phyloP scores from a whole-genome alignment of 202 grass and related monocot genomes.

The Dendrocalamus latiflorus region DNA sequence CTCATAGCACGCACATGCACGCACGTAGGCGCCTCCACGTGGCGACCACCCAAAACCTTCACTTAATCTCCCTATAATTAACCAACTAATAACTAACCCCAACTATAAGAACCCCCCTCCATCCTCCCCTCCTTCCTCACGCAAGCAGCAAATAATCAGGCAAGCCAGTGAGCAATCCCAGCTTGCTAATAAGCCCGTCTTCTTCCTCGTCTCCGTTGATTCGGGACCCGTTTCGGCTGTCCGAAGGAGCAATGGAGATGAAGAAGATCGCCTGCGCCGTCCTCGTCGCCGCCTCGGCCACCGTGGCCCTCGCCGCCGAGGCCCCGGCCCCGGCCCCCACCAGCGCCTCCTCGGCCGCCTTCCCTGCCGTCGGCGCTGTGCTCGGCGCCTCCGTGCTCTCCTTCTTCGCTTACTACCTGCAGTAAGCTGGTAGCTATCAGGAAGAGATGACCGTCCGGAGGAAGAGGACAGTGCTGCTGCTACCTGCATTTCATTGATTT shows the following conservation, averaged over 20 bases:
- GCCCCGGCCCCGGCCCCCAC: constrained; percentile 50
- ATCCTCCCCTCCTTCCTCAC: not conserved
- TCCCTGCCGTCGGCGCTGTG: constrained; percentile 42
- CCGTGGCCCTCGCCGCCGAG: constrained; percentile 53
- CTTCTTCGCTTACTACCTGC: constrained; percentile 70
- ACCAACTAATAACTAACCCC: not conserved
- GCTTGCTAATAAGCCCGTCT: constrained; percentile 10
- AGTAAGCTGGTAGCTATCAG: not conserved
- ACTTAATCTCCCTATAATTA: not conserved
- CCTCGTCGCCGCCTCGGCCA: constrained; percentile 49
- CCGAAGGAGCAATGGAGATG: constrained; percentile 51
- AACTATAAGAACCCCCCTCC: constrained; percentile 29
- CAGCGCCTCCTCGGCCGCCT: constrained; percentile 42
- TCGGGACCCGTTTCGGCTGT: not conserved
- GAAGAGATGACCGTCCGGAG: not conserved
- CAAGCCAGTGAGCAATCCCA: not conserved
- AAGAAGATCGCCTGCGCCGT: constrained; percentile 57
- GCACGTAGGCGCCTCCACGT: constrained; percentile 14
- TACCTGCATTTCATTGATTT: not conserved
- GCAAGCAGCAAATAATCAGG: constrained; percentile 23
- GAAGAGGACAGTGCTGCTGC: not conserved
- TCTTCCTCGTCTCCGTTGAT: not conserved
- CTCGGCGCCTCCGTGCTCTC: constrained; percentile 53
- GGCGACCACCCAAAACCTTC: constrained; percentile 12
- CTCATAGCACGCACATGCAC: constrained; percentile 36